Base-by-base conservation (phyloP, 2,329 filamentous ascomycete genomes). In the Botryosphaeria dothidea region DNA sequence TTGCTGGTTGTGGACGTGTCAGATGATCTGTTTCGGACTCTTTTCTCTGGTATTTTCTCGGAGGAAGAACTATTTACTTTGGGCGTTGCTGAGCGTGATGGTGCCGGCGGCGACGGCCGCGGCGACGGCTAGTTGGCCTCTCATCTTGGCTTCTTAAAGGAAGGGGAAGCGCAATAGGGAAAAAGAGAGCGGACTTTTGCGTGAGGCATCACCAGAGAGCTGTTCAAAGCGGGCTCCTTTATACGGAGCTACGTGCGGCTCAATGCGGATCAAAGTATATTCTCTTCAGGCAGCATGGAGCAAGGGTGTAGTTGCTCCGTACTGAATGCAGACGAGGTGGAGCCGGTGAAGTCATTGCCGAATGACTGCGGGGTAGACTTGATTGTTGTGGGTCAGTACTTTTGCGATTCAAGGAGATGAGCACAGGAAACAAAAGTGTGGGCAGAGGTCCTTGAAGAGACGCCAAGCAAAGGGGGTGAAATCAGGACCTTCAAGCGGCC, bases 381-480 rank as follows among this genome's bases (percentile, higher is more conserved):
- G 36, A 3, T 15, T 36, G 3, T 13, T 0, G 4, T 3, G 7
- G 54, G 54, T 31, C 34, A 57, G 9, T 7, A 57, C 54, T 56
- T 57, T 41, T 17, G 23, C 25, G 54, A 43, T 3, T 45, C 36
- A 34, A 34, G 31, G 36, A 38, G 54, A 21, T 19, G 36, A 38
- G 23, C 15, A 38, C 13, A 56, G 6, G n/a, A n/a, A n/a, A n/a
- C n/a, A n/a, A n/a, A n/a, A n/a, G 17, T 5, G 23, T 36, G n/a
- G 11, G 19, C n/a, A 19, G 21, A 19, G n/a, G n/a, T n/a, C 31
- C 7, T 34, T 6, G 31, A 17, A 36, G 54, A 43, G 19, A 19
- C 54, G 54, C 54, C 54, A 27, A 57, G 54, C 36, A 27, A 43
- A 23, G 54, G 54, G 54, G 21, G 43, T 43, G 54, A 45, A n/a